Percentiles rank a stretch among this genome's conserved stretches.
These are phyloP conservation scores for Candida verbasci DNA, from an alignment of 805 yeast species.

Conservation along the genomic window DNA sequence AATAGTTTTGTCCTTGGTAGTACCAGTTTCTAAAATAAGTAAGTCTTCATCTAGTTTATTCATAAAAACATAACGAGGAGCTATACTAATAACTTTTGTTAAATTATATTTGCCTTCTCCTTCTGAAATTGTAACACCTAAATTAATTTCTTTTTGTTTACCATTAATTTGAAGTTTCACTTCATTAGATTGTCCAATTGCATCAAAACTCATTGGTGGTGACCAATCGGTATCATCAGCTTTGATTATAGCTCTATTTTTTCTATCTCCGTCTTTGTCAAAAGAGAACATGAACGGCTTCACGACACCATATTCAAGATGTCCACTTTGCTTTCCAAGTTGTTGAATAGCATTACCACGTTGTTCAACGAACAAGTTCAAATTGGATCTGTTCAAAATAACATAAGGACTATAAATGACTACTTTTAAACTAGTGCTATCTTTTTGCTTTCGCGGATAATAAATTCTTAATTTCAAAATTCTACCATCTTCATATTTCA, in stretches of 20 bases:
- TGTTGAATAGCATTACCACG: constrained; percentile 51
- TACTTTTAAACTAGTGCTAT: constrained; percentile 59
- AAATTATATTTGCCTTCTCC: constrained; percentile 81
- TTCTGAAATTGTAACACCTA: constrained; percentile 73
- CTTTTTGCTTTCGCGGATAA: constrained; percentile 49
- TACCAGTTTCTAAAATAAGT: constrained; percentile 64
- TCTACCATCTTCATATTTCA: constrained; percentile 65
- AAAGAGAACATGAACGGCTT: constrained; percentile 84
- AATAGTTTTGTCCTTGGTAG: constrained; percentile 46
- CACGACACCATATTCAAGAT: constrained; percentile 14
- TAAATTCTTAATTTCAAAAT: constrained; percentile 57
- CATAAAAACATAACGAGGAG: constrained; percentile 77
- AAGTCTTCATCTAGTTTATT: constrained; percentile 57
- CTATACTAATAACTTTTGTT: constrained; percentile 70
- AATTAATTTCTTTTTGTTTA: constrained; percentile 56
- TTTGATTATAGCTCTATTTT: constrained; percentile 61
- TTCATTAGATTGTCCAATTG: constrained; percentile 77
- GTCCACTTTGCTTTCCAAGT: constrained; percentile 32
- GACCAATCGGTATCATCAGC: constrained; percentile 73
- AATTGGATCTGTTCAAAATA: constrained; percentile 75
- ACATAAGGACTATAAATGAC: constrained; percentile 82
- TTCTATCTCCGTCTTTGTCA: constrained; percentile 50
- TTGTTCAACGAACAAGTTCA: constrained; percentile 53
- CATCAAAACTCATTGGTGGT: constrained; percentile 75
- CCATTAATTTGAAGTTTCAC: constrained; percentile 43